Percentiles rank a stretch among this genome's conserved stretches.
Evolutionary conservation across 169 alveolate genomes (phyloP).

Genomic region (Ichthyophthirius multifiliis): DNA sequence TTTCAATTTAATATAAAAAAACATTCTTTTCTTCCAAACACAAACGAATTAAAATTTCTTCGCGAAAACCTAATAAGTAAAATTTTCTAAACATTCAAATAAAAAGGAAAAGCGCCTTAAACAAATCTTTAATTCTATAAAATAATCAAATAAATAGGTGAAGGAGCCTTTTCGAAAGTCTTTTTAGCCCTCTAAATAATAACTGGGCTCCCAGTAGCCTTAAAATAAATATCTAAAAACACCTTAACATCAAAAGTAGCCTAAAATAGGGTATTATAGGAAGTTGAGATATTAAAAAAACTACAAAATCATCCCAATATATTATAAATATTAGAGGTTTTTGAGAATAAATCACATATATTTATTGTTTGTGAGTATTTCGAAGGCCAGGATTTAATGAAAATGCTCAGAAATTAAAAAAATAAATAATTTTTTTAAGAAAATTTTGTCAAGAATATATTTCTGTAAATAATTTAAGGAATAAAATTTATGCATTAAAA

Average conservation of each 20-base stretch:
- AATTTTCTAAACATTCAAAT: slow-evolving; percentile 20
- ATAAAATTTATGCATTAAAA: slow-evolving; percentile 49
- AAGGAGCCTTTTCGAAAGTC: slow-evolving; percentile 81
- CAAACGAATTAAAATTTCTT: too few species aligned
- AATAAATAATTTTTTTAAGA: slow-evolving; percentile 37
- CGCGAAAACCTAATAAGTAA: slow-evolving; percentile 23
- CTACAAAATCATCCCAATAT: slow-evolving; percentile 54
- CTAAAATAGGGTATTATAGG: slow-evolving; percentile 60
- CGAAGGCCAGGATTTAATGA: slow-evolving; percentile 76
- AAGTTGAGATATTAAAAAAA: slow-evolving; percentile 66
- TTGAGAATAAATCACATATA: slow-evolving; percentile 68
- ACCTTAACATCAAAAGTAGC: slow-evolving; percentile 66
- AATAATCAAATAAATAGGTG: slow-evolving; percentile 48
- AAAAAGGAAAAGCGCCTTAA: slow-evolving; percentile 36
- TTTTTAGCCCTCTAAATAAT: slow-evolving; percentile 72
- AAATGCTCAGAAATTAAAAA: slow-evolving; percentile 60
- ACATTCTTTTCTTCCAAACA: too few species aligned
- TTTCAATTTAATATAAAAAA: too few species aligned
- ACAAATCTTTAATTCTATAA: slow-evolving; percentile 61
- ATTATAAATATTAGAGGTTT: slow-evolving; percentile 68
- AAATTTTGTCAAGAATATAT: slow-evolving; percentile 29
- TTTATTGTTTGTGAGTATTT: slow-evolving; percentile 78
- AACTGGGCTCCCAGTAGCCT: slow-evolving; percentile 80
- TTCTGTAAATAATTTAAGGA: slow-evolving; percentile 44
- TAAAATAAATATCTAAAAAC: slow-evolving; percentile 69